Conservation (phyloP, 352 stramenopile species). For the Phytophthora multivora region DNA sequence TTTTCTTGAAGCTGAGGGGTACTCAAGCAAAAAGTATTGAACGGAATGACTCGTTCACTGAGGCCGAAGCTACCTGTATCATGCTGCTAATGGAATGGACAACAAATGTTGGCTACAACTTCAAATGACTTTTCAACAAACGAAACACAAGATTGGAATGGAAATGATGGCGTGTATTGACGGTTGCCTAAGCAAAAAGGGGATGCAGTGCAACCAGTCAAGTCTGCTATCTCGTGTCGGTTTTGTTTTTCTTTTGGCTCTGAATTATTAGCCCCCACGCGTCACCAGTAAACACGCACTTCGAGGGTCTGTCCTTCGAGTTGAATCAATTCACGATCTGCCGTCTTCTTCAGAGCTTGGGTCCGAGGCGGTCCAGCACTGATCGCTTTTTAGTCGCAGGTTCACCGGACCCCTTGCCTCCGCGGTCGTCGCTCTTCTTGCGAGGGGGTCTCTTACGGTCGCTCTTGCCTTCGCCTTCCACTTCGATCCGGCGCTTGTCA, state of each 20-base stretch:
- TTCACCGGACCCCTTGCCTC: slow-evolving; percentile 57
- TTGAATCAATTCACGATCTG: background rate
- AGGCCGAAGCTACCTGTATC: too few species aligned
- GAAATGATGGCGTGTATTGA: background rate
- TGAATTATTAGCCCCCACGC: background rate
- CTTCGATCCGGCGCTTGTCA: slow-evolving; percentile 64
- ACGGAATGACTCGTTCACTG: too few species aligned
- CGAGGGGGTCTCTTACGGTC: slow-evolving; percentile 30
- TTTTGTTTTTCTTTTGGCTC: background rate
- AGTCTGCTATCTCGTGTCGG: background rate
- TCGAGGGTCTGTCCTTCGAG: background rate
- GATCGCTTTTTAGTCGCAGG: slow-evolving; percentile 80
- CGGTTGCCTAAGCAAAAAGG: background rate
- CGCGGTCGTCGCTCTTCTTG: slow-evolving; percentile 53
- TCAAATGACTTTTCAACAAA: background rate
- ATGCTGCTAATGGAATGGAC: too few species aligned
- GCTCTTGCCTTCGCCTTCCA: slow-evolving; percentile 39
- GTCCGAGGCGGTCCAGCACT: slow-evolving; percentile 80
- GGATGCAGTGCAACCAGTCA: background rate
- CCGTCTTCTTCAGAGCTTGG: slow-evolving; percentile 47
- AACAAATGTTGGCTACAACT: background rate
- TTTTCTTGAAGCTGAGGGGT: too few species aligned
- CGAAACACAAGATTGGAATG: background rate
- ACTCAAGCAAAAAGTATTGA: too few species aligned
- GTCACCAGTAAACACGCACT: too few species aligned